Conservation (phyloP, 2,329 filamentous ascomycete genomes). For the Trichoderma polysporum region DNA sequence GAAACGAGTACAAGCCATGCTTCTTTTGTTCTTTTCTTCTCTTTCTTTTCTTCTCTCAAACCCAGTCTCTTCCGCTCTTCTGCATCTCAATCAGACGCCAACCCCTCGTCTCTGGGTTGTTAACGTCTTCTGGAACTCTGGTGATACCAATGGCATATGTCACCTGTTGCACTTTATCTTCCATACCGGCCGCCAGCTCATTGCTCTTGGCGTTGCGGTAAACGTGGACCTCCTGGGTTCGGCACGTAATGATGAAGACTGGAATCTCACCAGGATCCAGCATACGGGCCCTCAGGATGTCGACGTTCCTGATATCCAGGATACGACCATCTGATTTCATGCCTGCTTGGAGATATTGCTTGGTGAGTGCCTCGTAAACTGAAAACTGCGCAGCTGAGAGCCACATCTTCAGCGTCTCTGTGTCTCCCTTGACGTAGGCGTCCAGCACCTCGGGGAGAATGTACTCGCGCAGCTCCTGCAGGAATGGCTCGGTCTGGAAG, state of each 20-base stretch:
- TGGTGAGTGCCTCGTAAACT: conserved; percentile 93
- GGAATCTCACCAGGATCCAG: conserved; percentile 85
- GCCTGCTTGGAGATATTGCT: conserved; percentile 91
- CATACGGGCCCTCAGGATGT: conserved; percentile 78
- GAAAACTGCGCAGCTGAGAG: conserved; percentile 94
- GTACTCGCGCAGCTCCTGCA: conserved; percentile 94
- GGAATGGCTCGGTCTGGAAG: conserved; percentile 93
- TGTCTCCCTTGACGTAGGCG: conserved; percentile 95
- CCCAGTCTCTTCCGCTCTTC: conserved; percentile 91
- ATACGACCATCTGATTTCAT: conserved; percentile 94
- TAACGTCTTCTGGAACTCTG: conserved; percentile 88
- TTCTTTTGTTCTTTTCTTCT: not conserved
- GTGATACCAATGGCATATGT: conserved; percentile 98
- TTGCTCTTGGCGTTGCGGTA: conserved; percentile 90
- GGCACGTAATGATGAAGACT: conserved; percentile 94
- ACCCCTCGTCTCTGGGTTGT: conserved; percentile 92
- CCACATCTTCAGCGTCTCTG: conserved; percentile 89
- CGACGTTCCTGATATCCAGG: conserved; percentile 90
- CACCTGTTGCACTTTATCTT: conserved; percentile 96
- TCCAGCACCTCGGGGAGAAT: conserved; percentile 96
- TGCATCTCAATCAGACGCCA: conserved; percentile 99
- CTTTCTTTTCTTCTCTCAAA: conserved; percentile 38
- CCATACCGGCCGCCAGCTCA: conserved; percentile 92
- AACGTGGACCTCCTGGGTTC: conserved; percentile 96
- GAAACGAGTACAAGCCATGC: conserved; percentile 14